Conservation (phyloP, 163 green algal genomes). For the Scenedesmus sp. region DNA sequence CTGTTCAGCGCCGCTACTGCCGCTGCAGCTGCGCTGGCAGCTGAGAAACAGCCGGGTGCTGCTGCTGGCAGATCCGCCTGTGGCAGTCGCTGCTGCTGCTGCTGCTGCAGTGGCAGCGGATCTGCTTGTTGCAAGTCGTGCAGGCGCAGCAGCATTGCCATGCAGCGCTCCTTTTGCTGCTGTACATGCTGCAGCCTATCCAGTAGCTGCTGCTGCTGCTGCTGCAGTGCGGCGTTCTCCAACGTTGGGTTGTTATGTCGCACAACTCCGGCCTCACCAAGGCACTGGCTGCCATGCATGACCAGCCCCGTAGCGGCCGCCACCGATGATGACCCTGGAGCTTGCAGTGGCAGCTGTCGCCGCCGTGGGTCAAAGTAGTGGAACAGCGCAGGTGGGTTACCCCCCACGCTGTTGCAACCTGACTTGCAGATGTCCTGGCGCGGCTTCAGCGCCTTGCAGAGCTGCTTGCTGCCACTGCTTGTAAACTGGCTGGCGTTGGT, state of each 20-base stretch:
- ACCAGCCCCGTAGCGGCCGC: no score
- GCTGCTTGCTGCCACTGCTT: background rate
- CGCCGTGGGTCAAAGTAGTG: background rate
- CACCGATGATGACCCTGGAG: background rate
- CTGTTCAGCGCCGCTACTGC: background rate
- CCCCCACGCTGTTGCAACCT: background rate
- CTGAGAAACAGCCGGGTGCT: background rate
- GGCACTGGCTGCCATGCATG: background rate
- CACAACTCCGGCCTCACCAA: background rate
- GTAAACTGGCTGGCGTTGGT: background rate
- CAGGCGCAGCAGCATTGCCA: background rate
- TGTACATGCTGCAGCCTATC: background rate
- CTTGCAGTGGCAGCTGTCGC: background rate
- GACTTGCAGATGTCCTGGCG: background rate
- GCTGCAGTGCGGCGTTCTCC: background rate
- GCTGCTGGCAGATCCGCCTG: background rate
- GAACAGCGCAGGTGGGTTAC: background rate
- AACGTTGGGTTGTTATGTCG: background rate
- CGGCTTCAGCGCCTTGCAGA: background rate
- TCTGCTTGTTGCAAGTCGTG: background rate
- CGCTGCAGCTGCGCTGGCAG: background rate
- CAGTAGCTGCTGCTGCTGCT: constrained; percentile 21
- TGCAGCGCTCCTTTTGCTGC: constrained; percentile 7
- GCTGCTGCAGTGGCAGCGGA: background rate
- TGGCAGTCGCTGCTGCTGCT: no score